Evolutionary conservation across 805 yeast genomes (phyloP).

Genomic region (Candida takata): DNA sequence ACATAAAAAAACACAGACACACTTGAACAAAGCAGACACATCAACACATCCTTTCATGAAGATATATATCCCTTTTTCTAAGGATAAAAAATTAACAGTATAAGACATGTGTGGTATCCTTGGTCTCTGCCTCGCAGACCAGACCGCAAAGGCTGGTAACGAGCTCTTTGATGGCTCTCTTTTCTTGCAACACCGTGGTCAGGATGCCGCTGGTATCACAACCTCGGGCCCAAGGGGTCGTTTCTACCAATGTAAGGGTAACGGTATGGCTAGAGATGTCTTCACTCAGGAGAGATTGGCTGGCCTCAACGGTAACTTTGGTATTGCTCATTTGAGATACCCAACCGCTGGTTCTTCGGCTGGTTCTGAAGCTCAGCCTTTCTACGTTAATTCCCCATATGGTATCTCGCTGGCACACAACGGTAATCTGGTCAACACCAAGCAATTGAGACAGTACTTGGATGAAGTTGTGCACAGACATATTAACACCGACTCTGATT

Average conservation of each 20-base stretch:
- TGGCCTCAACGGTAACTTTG: slow-evolving; percentile 88
- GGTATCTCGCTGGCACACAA: slow-evolving; percentile 89
- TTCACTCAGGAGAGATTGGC: slow-evolving; percentile 77
- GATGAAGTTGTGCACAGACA: slow-evolving; percentile 96
- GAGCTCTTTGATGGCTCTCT: slow-evolving; percentile 90
- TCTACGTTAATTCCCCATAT: slow-evolving; percentile 94
- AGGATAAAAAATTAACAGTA: no score
- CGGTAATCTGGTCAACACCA: slow-evolving; percentile 90
- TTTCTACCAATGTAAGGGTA: slow-evolving; percentile 95
- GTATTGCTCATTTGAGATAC: slow-evolving; percentile 88
- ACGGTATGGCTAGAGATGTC: slow-evolving; percentile 97
- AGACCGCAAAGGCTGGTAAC: slow-evolving; percentile 66
- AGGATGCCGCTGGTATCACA: slow-evolving; percentile 98
- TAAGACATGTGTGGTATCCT: slow-evolving; percentile 88
- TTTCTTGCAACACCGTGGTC: slow-evolving; percentile 95
- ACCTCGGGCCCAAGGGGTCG: slow-evolving; percentile 94
- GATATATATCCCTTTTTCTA: neutral
- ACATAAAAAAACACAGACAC: slow-evolving; percentile 7
- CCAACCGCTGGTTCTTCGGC: slow-evolving; percentile 98
- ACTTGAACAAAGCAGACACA: no score
- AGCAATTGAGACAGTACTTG: slow-evolving; percentile 65
- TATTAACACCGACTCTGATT: slow-evolving; percentile 94
- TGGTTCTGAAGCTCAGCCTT: slow-evolving; percentile 96
- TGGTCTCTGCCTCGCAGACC: slow-evolving; percentile 80
- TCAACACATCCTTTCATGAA: neutral